A percentile compares a stretch with the other conserved stretches of the same genome.
These are phyloP conservation scores for Aspergillus unguis DNA, from an alignment of 2,329 filamentous ascomycete species.

Conservation along the genomic window DNA sequence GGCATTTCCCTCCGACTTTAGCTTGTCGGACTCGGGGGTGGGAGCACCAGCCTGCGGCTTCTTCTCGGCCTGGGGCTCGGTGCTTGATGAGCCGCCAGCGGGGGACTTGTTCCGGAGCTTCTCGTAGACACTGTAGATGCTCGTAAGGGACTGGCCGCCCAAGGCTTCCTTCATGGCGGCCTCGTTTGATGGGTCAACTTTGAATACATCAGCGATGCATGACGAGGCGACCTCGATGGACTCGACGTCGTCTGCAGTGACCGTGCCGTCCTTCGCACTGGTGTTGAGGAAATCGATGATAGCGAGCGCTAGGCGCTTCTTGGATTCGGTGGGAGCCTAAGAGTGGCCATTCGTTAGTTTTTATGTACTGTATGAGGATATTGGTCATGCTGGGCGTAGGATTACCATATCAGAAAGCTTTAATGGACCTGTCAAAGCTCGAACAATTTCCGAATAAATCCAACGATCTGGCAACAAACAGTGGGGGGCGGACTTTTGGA, in stretches of 20 bases:
- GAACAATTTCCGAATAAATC: not conserved
- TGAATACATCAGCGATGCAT: constrained; percentile 93
- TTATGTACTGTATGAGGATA: not conserved
- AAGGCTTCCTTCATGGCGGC: constrained; percentile 71
- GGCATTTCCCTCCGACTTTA: constrained; percentile 89
- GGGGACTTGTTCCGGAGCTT: constrained; percentile 71
- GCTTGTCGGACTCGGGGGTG: constrained; percentile 72
- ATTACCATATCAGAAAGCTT: constrained; percentile 7
- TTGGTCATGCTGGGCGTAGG: not conserved
- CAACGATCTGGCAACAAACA: constrained; percentile 5
- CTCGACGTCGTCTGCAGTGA: constrained; percentile 83
- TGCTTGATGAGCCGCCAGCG: constrained; percentile 44
- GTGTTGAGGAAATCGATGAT: constrained; percentile 92
- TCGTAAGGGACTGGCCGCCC: constrained; percentile 79
- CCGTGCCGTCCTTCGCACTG: constrained; percentile 82
- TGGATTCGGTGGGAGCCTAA: constrained; percentile 51
- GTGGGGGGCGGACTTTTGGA: constrained; percentile 19
- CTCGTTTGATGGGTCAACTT: constrained; percentile 79
- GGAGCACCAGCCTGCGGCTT: constrained; percentile 36
- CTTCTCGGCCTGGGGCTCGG: constrained; percentile 39
- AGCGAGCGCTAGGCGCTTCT: constrained; percentile 90
- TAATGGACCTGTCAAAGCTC: not conserved
- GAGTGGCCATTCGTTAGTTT: not conserved
- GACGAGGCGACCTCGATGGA: constrained; percentile 91
- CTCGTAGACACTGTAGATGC: constrained; percentile 95